These are phyloP conservation scores for Pneumocystis oryctolagi DNA, from an alignment of 1,139 yeast genomes.

Conservation along the genomic window DNA sequence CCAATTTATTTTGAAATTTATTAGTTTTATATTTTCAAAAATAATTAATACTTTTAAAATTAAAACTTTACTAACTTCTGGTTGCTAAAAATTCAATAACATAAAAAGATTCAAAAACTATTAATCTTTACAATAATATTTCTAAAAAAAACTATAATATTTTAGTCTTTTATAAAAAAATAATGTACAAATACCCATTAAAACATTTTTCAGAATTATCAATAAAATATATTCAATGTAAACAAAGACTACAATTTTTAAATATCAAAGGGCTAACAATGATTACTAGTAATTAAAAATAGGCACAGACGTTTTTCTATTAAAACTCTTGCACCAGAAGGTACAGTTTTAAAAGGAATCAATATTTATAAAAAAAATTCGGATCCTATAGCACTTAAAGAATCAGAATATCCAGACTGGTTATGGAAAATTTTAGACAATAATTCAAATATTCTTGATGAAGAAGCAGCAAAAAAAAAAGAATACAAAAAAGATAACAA, in stretches of 20 bases:
- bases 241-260: neutral
- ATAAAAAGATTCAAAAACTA: no score
- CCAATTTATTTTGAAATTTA: no score
- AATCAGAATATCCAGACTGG: constrained; percentile 87
- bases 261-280: neutral
- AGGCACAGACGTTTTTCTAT: neutral
- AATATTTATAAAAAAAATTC: constrained; percentile 64
- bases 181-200: neutral
- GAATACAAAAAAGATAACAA: neutral
- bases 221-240: neutral
- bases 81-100: no score
- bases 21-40: no score
- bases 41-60: no score
- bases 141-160: neutral
- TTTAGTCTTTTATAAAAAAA: neutral
- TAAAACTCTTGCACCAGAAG: constrained; percentile 23
- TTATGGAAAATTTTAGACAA: constrained; percentile 50
- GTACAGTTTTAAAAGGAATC: constrained; percentile 60
- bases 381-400: constrained; percentile 83
- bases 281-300: neutral
- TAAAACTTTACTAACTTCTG: no score
- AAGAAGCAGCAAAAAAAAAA: neutral
- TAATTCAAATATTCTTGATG: neutral
- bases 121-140: neutral
- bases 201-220: neutral